Evolutionary conservation across 2,329 filamentous ascomycete species (phyloP).

Genomic region (Colletotrichum kahawae): DNA sequence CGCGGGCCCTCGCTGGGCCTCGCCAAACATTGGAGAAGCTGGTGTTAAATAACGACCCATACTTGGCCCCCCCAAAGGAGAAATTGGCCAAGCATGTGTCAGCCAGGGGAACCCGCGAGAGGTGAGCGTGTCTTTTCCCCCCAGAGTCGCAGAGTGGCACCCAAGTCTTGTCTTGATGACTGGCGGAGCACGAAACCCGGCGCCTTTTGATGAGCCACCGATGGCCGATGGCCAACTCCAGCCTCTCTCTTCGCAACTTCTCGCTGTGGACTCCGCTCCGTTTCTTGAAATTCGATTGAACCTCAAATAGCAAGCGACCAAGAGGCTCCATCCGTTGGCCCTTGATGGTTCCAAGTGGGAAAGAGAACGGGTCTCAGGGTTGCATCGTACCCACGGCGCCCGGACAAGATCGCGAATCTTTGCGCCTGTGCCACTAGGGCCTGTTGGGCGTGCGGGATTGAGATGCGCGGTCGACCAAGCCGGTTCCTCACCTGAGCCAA

Average conservation of each 20-base stretch:
- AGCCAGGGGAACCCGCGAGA: constrained; percentile 5
- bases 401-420: constrained; percentile 22
- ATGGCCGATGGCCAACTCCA: not conserved
- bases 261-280: not conserved
- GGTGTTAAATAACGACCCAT: constrained; percentile 17
- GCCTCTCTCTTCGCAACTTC: not conserved
- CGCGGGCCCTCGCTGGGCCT: constrained; percentile 4
- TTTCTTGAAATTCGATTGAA: constrained; percentile 5
- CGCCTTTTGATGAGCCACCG: constrained; percentile 17
- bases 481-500: constrained; percentile 11
- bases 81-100: constrained; percentile 20
- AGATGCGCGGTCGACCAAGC: constrained; percentile 16
- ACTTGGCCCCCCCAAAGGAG: constrained; percentile 16
- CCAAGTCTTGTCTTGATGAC: constrained; percentile 20
- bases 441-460: constrained; percentile 21
- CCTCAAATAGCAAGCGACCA: constrained; percentile 20
- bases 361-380: constrained; percentile 11
- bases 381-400: constrained; percentile 17
- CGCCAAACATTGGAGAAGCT: constrained; percentile 12
- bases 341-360: not conserved
- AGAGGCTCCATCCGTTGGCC: not conserved
- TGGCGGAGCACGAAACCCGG: constrained; percentile 8
- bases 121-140: not conserved
- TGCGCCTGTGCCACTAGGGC: constrained; percentile 16
- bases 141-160: not conserved